Conservation (phyloP, 805 yeast species). For the Cyberlindnera sargentensis region DNA sequence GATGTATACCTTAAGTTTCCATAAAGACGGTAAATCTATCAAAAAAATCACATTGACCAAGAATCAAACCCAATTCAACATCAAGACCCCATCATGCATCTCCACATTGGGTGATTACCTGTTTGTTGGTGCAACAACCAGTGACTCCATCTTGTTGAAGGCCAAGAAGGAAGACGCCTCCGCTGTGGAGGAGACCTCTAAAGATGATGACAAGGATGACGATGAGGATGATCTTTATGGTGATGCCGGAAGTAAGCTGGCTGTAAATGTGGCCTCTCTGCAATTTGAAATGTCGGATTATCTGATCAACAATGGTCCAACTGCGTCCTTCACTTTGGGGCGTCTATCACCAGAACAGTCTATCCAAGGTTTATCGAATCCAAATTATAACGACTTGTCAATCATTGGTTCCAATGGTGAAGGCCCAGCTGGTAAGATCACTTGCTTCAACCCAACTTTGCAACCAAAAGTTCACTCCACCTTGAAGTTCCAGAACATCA, state of each 20-base stretch:
- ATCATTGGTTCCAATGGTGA: constrained; percentile 68
- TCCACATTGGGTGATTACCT: constrained; percentile 38
- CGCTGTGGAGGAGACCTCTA: not conserved
- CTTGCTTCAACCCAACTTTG: constrained; percentile 59
- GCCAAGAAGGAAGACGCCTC: constrained; percentile 1
- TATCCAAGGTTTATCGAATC: constrained; percentile 59
- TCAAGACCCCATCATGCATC: constrained; percentile 23
- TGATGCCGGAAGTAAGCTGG: constrained; percentile 23
- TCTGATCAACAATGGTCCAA: constrained; percentile 64
- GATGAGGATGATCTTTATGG: constrained; percentile 38
- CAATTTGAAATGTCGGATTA: constrained; percentile 44
- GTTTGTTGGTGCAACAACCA: constrained; percentile 55
- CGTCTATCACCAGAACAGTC: constrained; percentile 45
- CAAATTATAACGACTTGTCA: constrained; percentile 58
- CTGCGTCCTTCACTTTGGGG: constrained; percentile 62
- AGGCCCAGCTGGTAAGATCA: constrained; percentile 45
- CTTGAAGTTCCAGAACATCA: constrained; percentile 62
- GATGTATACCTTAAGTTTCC: constrained; percentile 23
- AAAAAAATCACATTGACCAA: constrained; percentile 19
- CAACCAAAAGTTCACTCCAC: constrained; percentile 64
- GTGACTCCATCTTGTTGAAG: constrained; percentile 45
- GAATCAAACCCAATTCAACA: not conserved
- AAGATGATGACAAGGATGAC: constrained; percentile 21
- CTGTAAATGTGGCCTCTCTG: constrained; percentile 19
- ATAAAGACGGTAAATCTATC: constrained; percentile 32